Percentiles rank a stretch among this genome's conserved stretches.
Conservation (phyloP, 2,329 filamentous ascomycete species). For the Aspergillus pseudoterreus region DNA sequence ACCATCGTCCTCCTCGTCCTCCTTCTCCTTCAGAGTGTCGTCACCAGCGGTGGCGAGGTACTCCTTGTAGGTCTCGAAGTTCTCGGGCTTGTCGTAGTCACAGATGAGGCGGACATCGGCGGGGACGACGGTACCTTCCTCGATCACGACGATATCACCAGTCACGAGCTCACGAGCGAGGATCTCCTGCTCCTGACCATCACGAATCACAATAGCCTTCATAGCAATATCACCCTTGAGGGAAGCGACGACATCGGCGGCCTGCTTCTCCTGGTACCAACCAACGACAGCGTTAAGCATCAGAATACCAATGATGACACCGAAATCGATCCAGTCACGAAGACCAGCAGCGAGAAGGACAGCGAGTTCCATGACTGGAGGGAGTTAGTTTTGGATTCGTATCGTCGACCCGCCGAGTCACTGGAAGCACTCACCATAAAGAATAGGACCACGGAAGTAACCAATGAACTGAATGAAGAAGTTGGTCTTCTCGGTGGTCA, state of each 20-base stretch:
- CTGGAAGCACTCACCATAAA: conserved; percentile 59
- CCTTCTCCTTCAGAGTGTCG: conserved; percentile 58
- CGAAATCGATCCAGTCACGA: conserved; percentile 71
- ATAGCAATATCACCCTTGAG: conserved; percentile 77
- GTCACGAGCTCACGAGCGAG: conserved; percentile 69
- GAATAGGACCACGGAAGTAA: conserved; percentile 73
- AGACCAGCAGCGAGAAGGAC: conserved; percentile 71
- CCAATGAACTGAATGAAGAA: conserved; percentile 69
- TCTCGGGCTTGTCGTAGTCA: conserved; percentile 65
- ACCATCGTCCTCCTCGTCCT: conserved; percentile 54
- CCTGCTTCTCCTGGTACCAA: conserved; percentile 80
- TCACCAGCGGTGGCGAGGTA: conserved; percentile 60
- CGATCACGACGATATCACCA: conserved; percentile 70
- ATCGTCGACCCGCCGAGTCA: too few species aligned
- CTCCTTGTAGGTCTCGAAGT: conserved; percentile 64
- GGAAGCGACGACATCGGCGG: conserved; percentile 69
- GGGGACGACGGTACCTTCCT: conserved; percentile 68
- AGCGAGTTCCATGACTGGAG: conserved; percentile 66
- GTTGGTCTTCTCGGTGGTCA: conserved; percentile 71
- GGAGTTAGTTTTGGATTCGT: background rate
- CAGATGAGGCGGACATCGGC: conserved; percentile 70
- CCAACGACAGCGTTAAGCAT: conserved; percentile 71
- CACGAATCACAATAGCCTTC: conserved; percentile 65
- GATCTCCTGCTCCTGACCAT: conserved; percentile 65
- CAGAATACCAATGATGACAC: conserved; percentile 73